Conservation (phyloP, 1,284 basidiomycete species). For the Trichosporon sp. region DNA sequence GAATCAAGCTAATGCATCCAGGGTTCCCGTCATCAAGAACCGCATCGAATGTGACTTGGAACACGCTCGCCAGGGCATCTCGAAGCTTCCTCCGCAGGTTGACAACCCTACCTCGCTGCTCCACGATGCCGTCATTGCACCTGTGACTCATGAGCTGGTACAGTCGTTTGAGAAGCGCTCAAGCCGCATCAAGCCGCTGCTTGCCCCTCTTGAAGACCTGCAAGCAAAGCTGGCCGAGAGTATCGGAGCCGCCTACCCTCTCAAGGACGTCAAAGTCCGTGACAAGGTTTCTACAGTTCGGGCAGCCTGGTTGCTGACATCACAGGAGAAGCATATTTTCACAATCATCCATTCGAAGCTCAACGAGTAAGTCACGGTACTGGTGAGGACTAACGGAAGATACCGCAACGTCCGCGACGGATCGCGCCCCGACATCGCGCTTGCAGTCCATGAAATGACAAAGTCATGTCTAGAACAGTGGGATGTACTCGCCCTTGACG, state of each 20-base stretch:
- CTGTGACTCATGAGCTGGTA: neutral
- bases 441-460: constrained; percentile 3
- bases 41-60: neutral
- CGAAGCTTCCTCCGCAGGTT: neutral
- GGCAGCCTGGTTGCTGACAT: neutral
- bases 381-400: neutral
- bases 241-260: neutral
- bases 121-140: neutral
- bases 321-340: constrained; percentile 1
- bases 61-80: neutral
- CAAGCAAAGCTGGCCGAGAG: neutral
- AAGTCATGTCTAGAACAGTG: neutral
- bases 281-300: neutral
- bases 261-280: neutral
- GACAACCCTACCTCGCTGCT: neutral
- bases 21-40: neutral
- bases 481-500: neutral
- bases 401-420: constrained; percentile 10
- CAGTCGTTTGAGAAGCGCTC: neutral
- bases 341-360: neutral
- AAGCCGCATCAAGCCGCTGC: neutral
- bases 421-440: constrained; percentile 2
- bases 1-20: neutral
- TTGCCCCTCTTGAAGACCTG: neutral
- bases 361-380: neutral